These are phyloP conservation scores for Alternaria gaisen DNA, from an alignment of 2,329 filamentous ascomycete species.

Conservation along the genomic window DNA sequence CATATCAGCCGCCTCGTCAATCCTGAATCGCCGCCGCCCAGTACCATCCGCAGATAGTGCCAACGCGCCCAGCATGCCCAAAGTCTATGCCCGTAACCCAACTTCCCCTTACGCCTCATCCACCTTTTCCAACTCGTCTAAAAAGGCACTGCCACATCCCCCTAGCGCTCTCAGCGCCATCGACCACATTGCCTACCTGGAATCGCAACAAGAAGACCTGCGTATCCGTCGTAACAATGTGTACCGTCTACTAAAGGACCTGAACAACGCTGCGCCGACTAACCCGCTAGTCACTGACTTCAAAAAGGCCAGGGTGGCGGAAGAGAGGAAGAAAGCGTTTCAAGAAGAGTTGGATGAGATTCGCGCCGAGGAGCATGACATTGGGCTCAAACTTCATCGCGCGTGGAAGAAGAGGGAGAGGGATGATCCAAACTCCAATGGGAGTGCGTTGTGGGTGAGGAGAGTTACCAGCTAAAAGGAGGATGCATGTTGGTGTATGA, in stretches of 20 bases:
- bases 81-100: constrained; percentile 14
- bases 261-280: constrained; percentile 46
- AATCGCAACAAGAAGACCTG: constrained; percentile 52
- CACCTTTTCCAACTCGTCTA: constrained; percentile 39
- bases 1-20: constrained; percentile 36
- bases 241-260: constrained; percentile 45
- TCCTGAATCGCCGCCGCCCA: constrained; percentile 47
- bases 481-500: not conserved
- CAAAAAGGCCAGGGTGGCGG: constrained; percentile 43
- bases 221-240: constrained; percentile 50
- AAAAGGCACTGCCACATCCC: constrained; percentile 51
- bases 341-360: constrained; percentile 52
- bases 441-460: constrained; percentile 51
- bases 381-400: constrained; percentile 52
- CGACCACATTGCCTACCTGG: constrained; percentile 49
- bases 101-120: constrained; percentile 18
- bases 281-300: constrained; percentile 53
- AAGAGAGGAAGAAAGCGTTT: constrained; percentile 48
- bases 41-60: constrained; percentile 40
- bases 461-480: constrained; percentile 41
- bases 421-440: constrained; percentile 44
- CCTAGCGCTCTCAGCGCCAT: constrained; percentile 45
- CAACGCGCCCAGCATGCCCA: constrained; percentile 31
- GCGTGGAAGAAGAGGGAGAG: constrained; percentile 51
- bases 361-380: constrained; percentile 50